Conservation (phyloP, 139 green algal genomes). For the Chlorella sp. region DNA sequence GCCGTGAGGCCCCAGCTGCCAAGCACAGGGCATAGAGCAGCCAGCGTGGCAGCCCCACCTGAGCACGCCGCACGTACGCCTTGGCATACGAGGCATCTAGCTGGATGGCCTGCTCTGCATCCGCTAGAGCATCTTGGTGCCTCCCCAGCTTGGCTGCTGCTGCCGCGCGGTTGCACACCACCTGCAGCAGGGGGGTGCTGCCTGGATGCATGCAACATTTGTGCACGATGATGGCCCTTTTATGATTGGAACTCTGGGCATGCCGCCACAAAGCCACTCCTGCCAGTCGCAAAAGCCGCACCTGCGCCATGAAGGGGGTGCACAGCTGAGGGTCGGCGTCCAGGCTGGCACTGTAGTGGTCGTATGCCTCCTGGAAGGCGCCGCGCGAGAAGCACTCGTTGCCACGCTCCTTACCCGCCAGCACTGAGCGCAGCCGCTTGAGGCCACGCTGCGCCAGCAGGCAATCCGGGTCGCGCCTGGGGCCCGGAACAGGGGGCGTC, state of each 20-base stretch:
- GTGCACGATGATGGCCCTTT: no score
- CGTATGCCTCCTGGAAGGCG: slow-evolving; percentile 45
- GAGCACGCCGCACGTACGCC: slow-evolving; percentile 46
- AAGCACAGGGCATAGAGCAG: no score
- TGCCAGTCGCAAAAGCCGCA: background rate
- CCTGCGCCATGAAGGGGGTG: slow-evolving; percentile 51
- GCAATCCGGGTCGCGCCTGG: slow-evolving; percentile 50
- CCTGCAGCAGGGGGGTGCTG: slow-evolving; percentile 1
- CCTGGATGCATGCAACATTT: no score
- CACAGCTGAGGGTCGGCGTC: slow-evolving; percentile 44
- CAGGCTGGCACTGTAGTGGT: slow-evolving; percentile 52
- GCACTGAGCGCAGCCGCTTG: slow-evolving; percentile 45
- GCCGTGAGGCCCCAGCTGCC: no score
- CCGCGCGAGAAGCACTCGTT: slow-evolving; percentile 51
- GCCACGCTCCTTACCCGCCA: slow-evolving; percentile 52
- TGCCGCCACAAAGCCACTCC: background rate
- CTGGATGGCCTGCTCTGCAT: slow-evolving; percentile 49
- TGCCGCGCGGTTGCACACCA: slow-evolving; percentile 38
- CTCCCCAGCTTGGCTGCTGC: slow-evolving; percentile 43
- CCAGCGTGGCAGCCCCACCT: background rate
- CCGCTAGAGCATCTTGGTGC: slow-evolving; percentile 42
- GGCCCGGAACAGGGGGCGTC: background rate
- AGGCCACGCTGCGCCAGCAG: slow-evolving; percentile 30
- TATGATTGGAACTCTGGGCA: no score
- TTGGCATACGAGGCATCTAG: slow-evolving; percentile 45